Base-by-base conservation (phyloP, 345 rosid genomes). In the Brassica cretica region DNA sequence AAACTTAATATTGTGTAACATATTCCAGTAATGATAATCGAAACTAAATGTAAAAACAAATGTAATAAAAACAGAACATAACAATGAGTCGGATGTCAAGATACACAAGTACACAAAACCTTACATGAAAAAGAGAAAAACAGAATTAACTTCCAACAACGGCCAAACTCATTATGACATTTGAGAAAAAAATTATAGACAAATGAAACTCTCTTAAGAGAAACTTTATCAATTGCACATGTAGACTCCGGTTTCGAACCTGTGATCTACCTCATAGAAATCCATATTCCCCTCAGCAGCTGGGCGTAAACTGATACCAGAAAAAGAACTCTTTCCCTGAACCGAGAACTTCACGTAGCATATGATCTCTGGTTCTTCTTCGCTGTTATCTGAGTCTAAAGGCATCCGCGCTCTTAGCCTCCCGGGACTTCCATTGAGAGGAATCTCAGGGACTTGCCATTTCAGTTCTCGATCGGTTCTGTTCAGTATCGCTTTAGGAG, bases 361-460 rank as follows among this genome's bases (percentile, higher is more conserved):
- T 56, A 86, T 82, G 67, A 89, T 87, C 60, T 96, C 98, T 55
- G 93, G 84, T 46, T 86, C 98, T 76, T 93, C 91, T 24, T 81
- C 91, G 32, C 73, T 82, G 64, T 89, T 88, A 53, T 89, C 92
- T 65, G 89, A 87, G 82, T 96, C 97, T 9, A 96, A 81, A 8
- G 98, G 98, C 92, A 96, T 89, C 72, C 99, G 89, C 6, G 78
- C 99, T 78, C 89, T 91, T 86, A 96, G 80, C 63, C 82, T 82
- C 29, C 94, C 95, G 6, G 98, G 93, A 72, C 84, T 70, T 63
- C 93, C 95, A 65, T 76, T 89, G 1, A 85, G 79, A 19, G 95
- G 94, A 76, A 96, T 87, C 87, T 89, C 99, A 0, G 97, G 88
- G 30, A 96, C 84, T 30, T 86, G 87, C 99, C 99, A 96, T 82